Conservation (phyloP, 306 rosid genomes). For the Leucaena leucocephala region DNA sequence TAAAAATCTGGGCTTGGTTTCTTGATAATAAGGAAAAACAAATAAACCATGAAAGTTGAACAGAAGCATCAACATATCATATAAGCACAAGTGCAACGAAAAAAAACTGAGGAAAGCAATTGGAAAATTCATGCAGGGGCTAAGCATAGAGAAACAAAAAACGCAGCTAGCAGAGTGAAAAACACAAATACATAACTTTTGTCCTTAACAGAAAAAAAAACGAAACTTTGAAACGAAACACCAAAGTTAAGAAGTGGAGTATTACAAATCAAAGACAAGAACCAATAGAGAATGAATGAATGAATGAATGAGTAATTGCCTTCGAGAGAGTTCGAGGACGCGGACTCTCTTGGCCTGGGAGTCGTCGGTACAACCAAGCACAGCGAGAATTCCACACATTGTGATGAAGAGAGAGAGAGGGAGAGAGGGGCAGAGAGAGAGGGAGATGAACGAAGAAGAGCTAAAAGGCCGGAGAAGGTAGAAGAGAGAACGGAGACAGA, state of each 20-base stretch:
- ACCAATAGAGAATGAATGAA: conserved; percentile 3
- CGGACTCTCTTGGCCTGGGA: conserved; percentile 89
- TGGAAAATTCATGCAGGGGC: not conserved
- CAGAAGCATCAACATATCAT: not conserved
- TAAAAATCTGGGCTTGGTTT: not conserved
- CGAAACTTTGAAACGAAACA: no score
- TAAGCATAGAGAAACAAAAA: not conserved
- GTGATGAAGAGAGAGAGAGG: not conserved
- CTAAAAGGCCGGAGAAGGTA: not conserved
- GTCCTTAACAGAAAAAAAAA: no score
- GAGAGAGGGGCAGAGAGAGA: not conserved
- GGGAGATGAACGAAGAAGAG: not conserved
- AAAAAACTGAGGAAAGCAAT: not conserved
- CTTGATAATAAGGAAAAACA: not conserved
- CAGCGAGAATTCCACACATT: conserved; percentile 98
- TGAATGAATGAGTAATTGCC: conserved; percentile 38
- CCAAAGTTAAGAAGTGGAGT: no score
- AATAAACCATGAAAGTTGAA: not conserved
- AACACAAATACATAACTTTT: no score
- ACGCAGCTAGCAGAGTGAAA: not conserved
- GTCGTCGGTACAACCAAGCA: conserved; percentile 87
- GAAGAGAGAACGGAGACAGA: not conserved
- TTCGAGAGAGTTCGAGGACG: conserved; percentile 74
- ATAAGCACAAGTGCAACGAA: no score
- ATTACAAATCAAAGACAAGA: not conserved